Percentiles rank a stretch among this genome's conserved stretches.
Evolutionary conservation across 805 yeast species (phyloP).

Genomic region (Martiniozyma abietophila): DNA sequence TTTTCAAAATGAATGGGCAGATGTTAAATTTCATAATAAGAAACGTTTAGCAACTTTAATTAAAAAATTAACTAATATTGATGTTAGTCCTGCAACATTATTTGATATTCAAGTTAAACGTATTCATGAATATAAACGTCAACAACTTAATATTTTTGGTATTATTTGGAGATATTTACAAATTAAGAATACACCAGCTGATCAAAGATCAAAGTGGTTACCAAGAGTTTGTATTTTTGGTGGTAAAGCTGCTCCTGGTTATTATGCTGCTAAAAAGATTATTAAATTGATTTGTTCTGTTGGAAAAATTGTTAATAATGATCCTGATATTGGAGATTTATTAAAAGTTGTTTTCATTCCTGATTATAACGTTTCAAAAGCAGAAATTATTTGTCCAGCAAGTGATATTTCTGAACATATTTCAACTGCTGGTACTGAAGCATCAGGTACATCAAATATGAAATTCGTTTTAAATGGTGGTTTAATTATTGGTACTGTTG

Average conservation of each 20-base stretch:
- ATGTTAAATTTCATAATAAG: constrained; percentile 64
- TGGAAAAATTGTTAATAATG: constrained; percentile 70
- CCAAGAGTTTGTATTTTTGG: constrained; percentile 82
- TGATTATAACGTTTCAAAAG: constrained; percentile 90
- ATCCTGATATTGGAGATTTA: constrained; percentile 61
- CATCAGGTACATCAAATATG: constrained; percentile 94
- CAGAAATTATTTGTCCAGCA: constrained; percentile 84
- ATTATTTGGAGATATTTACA: constrained; percentile 73
- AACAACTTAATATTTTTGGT: constrained; percentile 86
- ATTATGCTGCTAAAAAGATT: constrained; percentile 87
- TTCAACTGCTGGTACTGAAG: constrained; percentile 96
- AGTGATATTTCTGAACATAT: constrained; percentile 89
- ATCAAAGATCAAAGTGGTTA: constrained; percentile 53
- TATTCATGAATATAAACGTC: constrained; percentile 93
- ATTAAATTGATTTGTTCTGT: constrained; percentile 80
- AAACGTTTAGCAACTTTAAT: constrained; percentile 55
- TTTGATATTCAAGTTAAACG: constrained; percentile 92
- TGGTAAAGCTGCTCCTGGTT: constrained; percentile 97
- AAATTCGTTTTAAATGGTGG: constrained; percentile 94
- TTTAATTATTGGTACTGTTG: constrained; percentile 88
- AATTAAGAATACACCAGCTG: constrained; percentile 58
- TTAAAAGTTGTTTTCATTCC: constrained; percentile 84
- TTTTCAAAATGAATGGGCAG: constrained; percentile 64
- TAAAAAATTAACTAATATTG: constrained; percentile 49
- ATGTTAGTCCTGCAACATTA: constrained; percentile 62